A percentile compares a stretch with the other conserved stretches of the same genome.
These are phyloP conservation scores for Pythium monospermum DNA, from an alignment of 352 stramenopile genomes.

Conservation along the genomic window DNA sequence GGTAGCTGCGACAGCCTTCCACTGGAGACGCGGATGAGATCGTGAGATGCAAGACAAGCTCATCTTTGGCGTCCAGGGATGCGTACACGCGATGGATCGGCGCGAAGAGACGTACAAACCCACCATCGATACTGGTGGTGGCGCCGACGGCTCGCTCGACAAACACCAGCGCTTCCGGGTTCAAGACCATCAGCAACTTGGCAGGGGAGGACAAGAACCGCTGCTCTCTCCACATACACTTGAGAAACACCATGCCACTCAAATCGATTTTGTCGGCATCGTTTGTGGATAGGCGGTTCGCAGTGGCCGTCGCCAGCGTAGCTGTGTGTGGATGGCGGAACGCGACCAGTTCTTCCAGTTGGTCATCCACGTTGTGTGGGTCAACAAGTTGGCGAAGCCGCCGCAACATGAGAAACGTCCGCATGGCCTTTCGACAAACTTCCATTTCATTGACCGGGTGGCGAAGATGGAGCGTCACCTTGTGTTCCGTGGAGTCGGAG, in stretches of 20 bases:
- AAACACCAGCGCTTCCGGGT: slow-evolving; percentile 67
- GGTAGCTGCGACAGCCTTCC: slow-evolving; percentile 52
- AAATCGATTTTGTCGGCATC: slow-evolving; percentile 26
- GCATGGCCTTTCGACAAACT: slow-evolving; percentile 64
- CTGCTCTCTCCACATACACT: slow-evolving; percentile 74
- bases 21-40: slow-evolving; percentile 53
- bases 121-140: slow-evolving; percentile 19
- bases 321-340: slow-evolving; percentile 60
- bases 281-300: slow-evolving; percentile 9
- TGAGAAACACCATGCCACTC: slow-evolving; percentile 58
- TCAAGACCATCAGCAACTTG: slow-evolving; percentile 61
- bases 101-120: slow-evolving; percentile 56
- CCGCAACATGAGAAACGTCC: slow-evolving; percentile 54
- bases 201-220: slow-evolving; percentile 61
- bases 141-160: slow-evolving; percentile 40
- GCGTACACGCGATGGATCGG: slow-evolving; percentile 72
- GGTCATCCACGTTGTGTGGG: slow-evolving; percentile 32
- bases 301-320: slow-evolving; percentile 27
- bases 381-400: slow-evolving; percentile 54
- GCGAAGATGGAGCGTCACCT: slow-evolving; percentile 36
- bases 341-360: slow-evolving; percentile 44
- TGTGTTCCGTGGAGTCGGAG: slow-evolving; percentile 19
- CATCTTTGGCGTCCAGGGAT: slow-evolving; percentile 60
- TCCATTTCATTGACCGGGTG: slow-evolving; percentile 66
- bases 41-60: slow-evolving; percentile 63